Conservation (phyloP, 768 basidiomycete genomes). For the Hemileccinum rubropunctum region DNA sequence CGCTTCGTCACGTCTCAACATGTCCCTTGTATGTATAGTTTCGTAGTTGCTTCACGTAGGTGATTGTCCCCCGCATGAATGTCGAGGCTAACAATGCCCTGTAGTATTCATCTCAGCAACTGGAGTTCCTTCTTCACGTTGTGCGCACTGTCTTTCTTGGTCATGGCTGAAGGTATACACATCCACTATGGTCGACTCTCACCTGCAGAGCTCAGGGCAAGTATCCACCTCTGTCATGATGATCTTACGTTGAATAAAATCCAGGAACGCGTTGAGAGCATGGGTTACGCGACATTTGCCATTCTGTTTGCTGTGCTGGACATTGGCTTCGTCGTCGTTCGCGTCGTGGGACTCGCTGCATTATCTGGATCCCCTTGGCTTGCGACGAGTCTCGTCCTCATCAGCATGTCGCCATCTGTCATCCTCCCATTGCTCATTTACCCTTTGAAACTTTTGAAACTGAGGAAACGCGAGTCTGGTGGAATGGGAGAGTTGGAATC, state of each 20-base stretch:
- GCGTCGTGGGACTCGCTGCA: slow-evolving; percentile 9
- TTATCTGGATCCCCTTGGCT: slow-evolving; percentile 13
- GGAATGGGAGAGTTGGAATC: slow-evolving; percentile 2
- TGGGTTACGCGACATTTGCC: slow-evolving; percentile 17
- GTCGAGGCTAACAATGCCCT: slow-evolving; percentile 1
- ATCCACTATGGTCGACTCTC: slow-evolving; percentile 22
- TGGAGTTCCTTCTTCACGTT: slow-evolving; percentile 9
- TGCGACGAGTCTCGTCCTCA: slow-evolving; percentile 8
- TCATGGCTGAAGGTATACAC: slow-evolving; percentile 19
- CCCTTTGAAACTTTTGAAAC: neutral
- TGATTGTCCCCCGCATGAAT: neutral
- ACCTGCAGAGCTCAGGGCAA: slow-evolving; percentile 22
- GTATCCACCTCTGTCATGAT: neutral
- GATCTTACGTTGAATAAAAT: neutral
- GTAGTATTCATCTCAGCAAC: slow-evolving; percentile 19
- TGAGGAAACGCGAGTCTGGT: neutral
- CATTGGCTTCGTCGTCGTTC: slow-evolving; percentile 19
- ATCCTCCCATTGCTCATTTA: slow-evolving; percentile 6
- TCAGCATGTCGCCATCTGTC: slow-evolving; percentile 7
- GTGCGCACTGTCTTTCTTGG: slow-evolving; percentile 12
- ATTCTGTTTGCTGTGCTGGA: slow-evolving; percentile 17
- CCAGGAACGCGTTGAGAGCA: slow-evolving; percentile 11
- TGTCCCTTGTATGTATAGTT: neutral
- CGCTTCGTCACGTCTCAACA: too few species aligned
- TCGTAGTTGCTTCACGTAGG: slow-evolving; percentile 12